phyloP scores from a whole-genome alignment of 1,139 yeast species.

The Blastobotrys aristatus region DNA sequence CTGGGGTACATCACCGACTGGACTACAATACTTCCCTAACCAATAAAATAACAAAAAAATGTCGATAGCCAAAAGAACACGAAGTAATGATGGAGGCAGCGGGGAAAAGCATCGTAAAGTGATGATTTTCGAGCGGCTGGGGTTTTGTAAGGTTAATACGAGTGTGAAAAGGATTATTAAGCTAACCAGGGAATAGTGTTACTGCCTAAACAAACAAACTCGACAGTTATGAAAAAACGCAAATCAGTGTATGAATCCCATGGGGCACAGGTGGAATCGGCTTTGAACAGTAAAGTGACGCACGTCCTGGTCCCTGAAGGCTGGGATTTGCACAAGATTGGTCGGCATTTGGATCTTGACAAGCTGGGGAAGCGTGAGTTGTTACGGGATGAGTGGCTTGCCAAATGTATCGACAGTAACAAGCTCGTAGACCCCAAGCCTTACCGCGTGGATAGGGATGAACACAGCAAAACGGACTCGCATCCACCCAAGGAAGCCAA shows the following conservation, averaged over 20 bases:
- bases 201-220: neutral
- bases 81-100: neutral
- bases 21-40: constrained; percentile 1
- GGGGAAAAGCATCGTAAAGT: neutral
- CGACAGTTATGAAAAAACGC: neutral
- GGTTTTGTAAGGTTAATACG: neutral
- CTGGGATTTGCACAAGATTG: constrained; percentile 14
- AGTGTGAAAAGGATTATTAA: too few species aligned
- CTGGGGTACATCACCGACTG: constrained; percentile 14
- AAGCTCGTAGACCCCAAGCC: constrained; percentile 21
- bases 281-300: constrained; percentile 21
- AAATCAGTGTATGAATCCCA: neutral
- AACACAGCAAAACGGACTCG: neutral
- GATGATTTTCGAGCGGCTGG: neutral
- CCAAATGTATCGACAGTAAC: constrained; percentile 35
- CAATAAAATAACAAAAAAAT: constrained; percentile 12
- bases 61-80: constrained; percentile 7
- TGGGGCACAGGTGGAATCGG: neutral
- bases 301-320: constrained; percentile 33
- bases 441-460: constrained; percentile 4
- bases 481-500: neutral
- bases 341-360: constrained; percentile 10
- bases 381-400: constrained; percentile 36
- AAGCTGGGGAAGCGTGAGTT: constrained; percentile 16
- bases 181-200: neutral